Percentiles rank a stretch among this genome's conserved stretches.
Conservation (phyloP, 2,329 filamentous ascomycete genomes). For the Ascochyta fabae region DNA sequence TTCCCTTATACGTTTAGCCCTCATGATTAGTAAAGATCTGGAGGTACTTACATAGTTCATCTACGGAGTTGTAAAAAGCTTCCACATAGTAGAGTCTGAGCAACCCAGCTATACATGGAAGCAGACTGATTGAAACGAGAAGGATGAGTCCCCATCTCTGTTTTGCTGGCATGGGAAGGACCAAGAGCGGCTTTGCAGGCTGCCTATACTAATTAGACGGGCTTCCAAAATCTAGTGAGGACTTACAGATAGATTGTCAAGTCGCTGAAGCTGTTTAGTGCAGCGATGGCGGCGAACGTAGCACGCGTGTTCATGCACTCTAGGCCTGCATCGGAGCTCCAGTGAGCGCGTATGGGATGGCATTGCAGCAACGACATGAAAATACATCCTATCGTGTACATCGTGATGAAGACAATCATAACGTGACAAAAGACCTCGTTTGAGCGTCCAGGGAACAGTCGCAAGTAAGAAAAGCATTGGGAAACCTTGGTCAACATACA, state of each 20-base stretch:
- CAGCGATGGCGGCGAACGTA: conserved; percentile 34
- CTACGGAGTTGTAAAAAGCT: conserved; percentile 34
- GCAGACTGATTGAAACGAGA: conserved; percentile 35
- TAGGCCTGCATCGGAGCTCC: conserved; percentile 23
- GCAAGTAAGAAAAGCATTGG: conserved; percentile 38
- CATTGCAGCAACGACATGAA: conserved; percentile 35
- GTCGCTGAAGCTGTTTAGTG: conserved; percentile 40
- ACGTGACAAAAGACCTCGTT: conserved; percentile 32
- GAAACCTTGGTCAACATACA: conserved; percentile 39
- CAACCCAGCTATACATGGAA: conserved; percentile 38
- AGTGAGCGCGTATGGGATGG: conserved; percentile 31
- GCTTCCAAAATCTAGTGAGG: too few species aligned
- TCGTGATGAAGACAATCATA: conserved; percentile 25
- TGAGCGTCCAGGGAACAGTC: conserved; percentile 32
- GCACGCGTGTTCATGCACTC: conserved; percentile 38
- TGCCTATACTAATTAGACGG: conserved; percentile 15
- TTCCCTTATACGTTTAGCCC: conserved; percentile 22
- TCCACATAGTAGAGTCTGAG: conserved; percentile 38
- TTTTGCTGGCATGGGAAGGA: conserved; percentile 34
- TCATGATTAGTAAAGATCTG: not conserved
- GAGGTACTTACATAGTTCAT: conserved; percentile 32
- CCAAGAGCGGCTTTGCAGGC: conserved; percentile 37
- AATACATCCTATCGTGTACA: conserved; percentile 30
- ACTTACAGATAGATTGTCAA: conserved; percentile 38
- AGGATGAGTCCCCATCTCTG: conserved; percentile 37